Evolutionary conservation across 192 early-diverging fungal genomes (phyloP), one percentile per base, ranked within the genome.

Genomic region (Gamsiella multidivaricata): DNA sequence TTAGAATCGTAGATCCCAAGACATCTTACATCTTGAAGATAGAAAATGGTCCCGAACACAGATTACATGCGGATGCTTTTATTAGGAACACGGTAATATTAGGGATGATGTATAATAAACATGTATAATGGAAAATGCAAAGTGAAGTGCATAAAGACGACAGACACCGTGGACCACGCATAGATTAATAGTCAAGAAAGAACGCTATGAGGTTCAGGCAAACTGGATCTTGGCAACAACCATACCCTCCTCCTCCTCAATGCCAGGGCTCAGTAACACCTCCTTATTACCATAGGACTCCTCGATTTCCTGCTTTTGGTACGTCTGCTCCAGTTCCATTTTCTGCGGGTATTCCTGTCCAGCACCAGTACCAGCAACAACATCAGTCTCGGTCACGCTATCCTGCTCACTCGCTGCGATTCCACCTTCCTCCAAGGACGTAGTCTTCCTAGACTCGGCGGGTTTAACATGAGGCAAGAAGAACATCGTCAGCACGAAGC

Each of bases 391-490:
- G 22, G 45, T 52, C 3, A 29, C 47, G 12, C 14, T 23, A 42
- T 53, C 56, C 47, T 31, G 9, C 3, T 69, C 67, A 11, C 37
- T 31, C 0, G 61, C 55, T 32, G 63, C 12, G 34, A 66, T 33
- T 20, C 71, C 71, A 32, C 62, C 71, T 61, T 75, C 63, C 25
- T 75, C 71, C 51, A 70, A 47, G 0, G 59, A 70, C 0, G 51
- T 7, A 26, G 33, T 20, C 12, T 32, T 32, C 0, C 28, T 45
- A 3, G n/a, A 20, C 20, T 11, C 22, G 5, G 51, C 33, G 3
- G 74, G 54, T 55, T 69, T 78, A 22, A 43, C 65, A 37, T 68
- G 18, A n/a, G 74, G 74, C 54, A 78, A 59, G 66, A 78, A 63
- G 46, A 69, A 20, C 31, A 69, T 7, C 0, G 74, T 78, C 20